Base-by-base conservation (phyloP, 2,329 filamentous ascomycete species). In the Aspergillus fumigatiaffinis region DNA sequence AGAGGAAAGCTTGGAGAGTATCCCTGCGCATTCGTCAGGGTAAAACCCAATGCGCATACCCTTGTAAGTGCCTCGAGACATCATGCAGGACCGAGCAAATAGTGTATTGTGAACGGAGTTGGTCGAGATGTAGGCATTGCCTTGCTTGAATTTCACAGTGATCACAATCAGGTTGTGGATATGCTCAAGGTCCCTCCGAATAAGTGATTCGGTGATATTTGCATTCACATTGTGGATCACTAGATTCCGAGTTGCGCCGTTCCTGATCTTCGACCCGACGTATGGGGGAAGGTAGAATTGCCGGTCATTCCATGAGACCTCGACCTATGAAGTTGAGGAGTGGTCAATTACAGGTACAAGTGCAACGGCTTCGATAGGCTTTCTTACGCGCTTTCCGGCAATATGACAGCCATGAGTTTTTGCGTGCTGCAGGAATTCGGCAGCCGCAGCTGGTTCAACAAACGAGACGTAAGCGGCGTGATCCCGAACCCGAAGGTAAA, bases 131-230 rank as follows among this genome's bases (percentile, higher is more conserved):
- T 84, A 84, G 57, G 83, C 88, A 70, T 86, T 83, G 3, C 80
- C 79, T 20, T 80, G 77, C 2, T 75, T 72, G 70, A 89, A 87
- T 7, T 76, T 73, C 48, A 94, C 76, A 47, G 82, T 82, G 66
- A 94, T 79, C 10, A 95, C 82, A 23, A 87, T 78, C 1, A 95
- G 80, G 60, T 90, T 90, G 76, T 93, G 87, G 59, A 95, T 93
- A 69, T 95, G 91, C 25, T 92, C 87, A 41, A 94, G 80, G 65
- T 95, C 89, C 4, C 87, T 81, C 10, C 88, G 85, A 61, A 95
- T 85, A 17, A 76, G 74, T 7, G 83, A 75, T 62, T 87, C 87
- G 0, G 86, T 91, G 63, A 89, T 77, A 53, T 76, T 81, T 53
- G 76, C 76, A 63, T 79, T 79, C 63, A 83, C 84, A 9, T 82